Evolutionary conservation across 2,329 filamentous ascomycete species (phyloP).

Genomic region (Anisogramma anomala): DNA sequence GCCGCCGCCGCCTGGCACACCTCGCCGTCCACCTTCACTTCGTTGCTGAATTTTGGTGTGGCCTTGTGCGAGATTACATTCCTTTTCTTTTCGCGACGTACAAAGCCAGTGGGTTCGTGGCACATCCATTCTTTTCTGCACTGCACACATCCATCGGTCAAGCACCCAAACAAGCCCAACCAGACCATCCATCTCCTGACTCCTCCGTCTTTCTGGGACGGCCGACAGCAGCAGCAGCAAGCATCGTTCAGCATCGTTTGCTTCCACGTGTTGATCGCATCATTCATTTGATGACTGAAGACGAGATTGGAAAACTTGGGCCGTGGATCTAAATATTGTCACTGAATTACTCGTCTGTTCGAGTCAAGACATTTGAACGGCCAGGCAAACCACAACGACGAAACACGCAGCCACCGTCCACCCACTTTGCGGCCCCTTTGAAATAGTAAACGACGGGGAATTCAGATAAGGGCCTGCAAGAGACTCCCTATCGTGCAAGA

Average conservation of each 20-base stretch:
- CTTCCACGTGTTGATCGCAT: conserved; percentile 15
- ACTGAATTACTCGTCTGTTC: no score
- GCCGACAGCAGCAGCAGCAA: background rate
- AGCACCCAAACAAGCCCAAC: no score
- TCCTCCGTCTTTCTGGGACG: no score
- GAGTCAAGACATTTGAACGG: no score
- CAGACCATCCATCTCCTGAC: no score
- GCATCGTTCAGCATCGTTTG: conserved; percentile 4
- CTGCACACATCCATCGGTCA: no score
- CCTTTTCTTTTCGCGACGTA: conserved; percentile 9
- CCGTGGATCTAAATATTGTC: no score
- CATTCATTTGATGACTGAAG: conserved; percentile 9
- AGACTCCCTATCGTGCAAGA: background rate
- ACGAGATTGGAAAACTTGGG: no score
- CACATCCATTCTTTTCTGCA: background rate
- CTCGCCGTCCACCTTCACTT: conserved; percentile 5
- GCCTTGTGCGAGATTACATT: conserved; percentile 9
- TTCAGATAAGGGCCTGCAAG: background rate
- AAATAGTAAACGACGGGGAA: background rate
- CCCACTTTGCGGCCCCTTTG: no score
- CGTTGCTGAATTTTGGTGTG: conserved; percentile 6
- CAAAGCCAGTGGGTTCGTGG: conserved; percentile 1
- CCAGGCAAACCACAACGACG: no score
- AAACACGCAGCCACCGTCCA: no score
- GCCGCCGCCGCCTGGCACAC: conserved; percentile 2